A percentile compares a stretch with the other conserved stretches of the same genome.
These are phyloP conservation scores for Metschnikowia gruessii DNA, from an alignment of 805 yeast species.

Conservation along the genomic window DNA sequence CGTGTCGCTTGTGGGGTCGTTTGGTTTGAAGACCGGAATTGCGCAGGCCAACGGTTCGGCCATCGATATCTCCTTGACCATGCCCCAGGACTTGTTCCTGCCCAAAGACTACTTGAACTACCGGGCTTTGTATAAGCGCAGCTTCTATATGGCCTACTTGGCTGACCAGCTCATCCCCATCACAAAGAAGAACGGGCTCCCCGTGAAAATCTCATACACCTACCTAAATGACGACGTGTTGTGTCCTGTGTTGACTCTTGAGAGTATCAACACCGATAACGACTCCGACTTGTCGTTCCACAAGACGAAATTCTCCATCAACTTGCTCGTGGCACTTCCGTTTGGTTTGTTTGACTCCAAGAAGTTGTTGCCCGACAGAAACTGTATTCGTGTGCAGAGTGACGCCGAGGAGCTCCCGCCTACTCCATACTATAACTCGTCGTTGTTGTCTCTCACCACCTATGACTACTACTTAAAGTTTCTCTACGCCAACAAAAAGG, in stretches of 20 bases:
- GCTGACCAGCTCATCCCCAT: constrained; percentile 59
- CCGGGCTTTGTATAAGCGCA: constrained; percentile 84
- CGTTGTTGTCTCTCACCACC: constrained; percentile 66
- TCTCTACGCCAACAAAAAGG: constrained; percentile 69
- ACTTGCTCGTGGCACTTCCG: constrained; percentile 72
- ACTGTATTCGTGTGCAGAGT: constrained; percentile 71
- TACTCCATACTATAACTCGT: constrained; percentile 85
- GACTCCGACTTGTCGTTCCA: constrained; percentile 52
- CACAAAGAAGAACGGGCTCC: constrained; percentile 54
- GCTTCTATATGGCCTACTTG: constrained; percentile 79
- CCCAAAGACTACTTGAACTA: constrained; percentile 88
- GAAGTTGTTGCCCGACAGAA: constrained; percentile 75
- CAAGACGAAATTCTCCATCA: constrained; percentile 67
- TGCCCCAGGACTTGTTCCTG: constrained; percentile 74
- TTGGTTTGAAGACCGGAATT: constrained; percentile 81
- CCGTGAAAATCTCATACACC: constrained; percentile 59
- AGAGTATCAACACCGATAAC: constrained; percentile 49
- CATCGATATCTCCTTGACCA: constrained; percentile 76
- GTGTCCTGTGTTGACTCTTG: constrained; percentile 69
- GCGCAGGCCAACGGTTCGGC: constrained; percentile 59
- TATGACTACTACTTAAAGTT: constrained; percentile 70
- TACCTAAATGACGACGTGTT: constrained; percentile 73
- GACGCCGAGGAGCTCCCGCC: constrained; percentile 51
- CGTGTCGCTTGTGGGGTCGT: constrained; percentile 82
- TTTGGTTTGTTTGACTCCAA: constrained; percentile 66